Conservation (phyloP, 305 asterid species). For the Plantago coronopus region DNA sequence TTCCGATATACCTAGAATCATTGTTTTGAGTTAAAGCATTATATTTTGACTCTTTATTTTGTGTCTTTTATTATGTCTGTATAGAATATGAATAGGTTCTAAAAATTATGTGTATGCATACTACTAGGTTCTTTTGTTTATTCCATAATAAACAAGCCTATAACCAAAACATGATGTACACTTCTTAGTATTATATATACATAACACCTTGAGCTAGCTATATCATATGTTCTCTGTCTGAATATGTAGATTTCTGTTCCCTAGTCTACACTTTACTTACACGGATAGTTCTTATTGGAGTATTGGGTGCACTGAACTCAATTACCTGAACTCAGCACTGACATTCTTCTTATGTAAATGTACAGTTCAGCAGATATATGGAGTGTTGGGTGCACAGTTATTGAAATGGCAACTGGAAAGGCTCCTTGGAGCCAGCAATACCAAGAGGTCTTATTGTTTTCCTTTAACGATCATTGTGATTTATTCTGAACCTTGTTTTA, state of each 20-base stretch:
- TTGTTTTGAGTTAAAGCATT: slow-evolving; percentile 3
- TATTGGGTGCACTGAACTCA: too few species aligned
- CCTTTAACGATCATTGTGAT: slow-evolving; percentile 9
- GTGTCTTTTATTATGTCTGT: not conserved
- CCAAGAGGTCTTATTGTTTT: slow-evolving; percentile 61
- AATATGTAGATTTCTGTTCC: not conserved
- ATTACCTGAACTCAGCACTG: not conserved
- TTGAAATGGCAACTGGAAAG: slow-evolving; percentile 99
- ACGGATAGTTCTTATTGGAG: too few species aligned
- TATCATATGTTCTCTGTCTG: not conserved
- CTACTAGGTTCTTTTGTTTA: slow-evolving; percentile 4
- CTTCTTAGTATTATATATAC: slow-evolving; percentile 3
- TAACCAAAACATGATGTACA: not conserved
- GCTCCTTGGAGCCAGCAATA: slow-evolving; percentile 99
- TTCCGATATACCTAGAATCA: slow-evolving; percentile 3
- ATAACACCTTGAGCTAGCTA: not conserved
- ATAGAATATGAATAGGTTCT: not conserved
- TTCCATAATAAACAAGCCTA: slow-evolving; percentile 14
- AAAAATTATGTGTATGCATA: not conserved
- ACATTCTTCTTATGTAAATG: slow-evolving; percentile 19
- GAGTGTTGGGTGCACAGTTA: slow-evolving; percentile 98
- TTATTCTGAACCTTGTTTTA: not conserved
- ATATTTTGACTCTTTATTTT: not conserved
- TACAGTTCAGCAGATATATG: slow-evolving; percentile 94
- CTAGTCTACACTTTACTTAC: not conserved